These are phyloP conservation scores for Lactarius quietus DNA, from an alignment of 768 basidiomycete genomes.

Conservation along the genomic window DNA sequence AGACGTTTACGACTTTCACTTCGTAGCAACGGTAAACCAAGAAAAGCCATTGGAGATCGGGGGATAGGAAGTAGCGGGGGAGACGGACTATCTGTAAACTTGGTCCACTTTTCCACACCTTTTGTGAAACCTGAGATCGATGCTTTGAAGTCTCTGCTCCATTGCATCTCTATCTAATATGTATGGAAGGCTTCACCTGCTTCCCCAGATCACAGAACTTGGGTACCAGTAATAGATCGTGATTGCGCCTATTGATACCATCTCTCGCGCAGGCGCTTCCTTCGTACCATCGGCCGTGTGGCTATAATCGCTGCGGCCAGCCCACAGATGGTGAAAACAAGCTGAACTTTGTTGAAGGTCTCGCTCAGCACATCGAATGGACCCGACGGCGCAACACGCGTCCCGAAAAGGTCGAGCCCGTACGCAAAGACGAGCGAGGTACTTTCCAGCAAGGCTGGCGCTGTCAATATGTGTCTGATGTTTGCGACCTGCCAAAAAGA, in stretches of 20 bases:
- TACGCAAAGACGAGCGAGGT: conserved; percentile 85
- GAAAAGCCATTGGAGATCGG: no score
- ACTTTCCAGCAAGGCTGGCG: conserved; percentile 86
- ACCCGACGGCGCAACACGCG: conserved; percentile 78
- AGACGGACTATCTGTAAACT: background rate
- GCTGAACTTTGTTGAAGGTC: conserved; percentile 89
- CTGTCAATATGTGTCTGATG: conserved; percentile 64
- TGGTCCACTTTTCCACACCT: background rate
- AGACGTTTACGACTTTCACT: no score
- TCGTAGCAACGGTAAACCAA: no score
- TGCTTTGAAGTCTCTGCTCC: background rate
- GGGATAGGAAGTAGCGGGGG: no score
- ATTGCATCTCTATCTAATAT: background rate
- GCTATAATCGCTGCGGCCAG: conserved; percentile 73
- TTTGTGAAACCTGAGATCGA: background rate
- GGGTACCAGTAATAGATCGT: background rate
- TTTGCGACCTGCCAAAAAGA: conserved; percentile 55
- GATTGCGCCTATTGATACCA: conserved; percentile 57
- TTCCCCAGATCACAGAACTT: background rate
- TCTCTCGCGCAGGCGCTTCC: conserved; percentile 61
- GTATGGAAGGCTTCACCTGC: background rate
- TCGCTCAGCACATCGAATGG: conserved; percentile 93
- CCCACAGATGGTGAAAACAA: conserved; percentile 76
- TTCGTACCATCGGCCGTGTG: conserved; percentile 74
- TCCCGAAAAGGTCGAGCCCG: conserved; percentile 88